Evolutionary conservation across 495 filamentous ascomycete genomes (phyloP).

Genomic region (Neurospora sp.): DNA sequence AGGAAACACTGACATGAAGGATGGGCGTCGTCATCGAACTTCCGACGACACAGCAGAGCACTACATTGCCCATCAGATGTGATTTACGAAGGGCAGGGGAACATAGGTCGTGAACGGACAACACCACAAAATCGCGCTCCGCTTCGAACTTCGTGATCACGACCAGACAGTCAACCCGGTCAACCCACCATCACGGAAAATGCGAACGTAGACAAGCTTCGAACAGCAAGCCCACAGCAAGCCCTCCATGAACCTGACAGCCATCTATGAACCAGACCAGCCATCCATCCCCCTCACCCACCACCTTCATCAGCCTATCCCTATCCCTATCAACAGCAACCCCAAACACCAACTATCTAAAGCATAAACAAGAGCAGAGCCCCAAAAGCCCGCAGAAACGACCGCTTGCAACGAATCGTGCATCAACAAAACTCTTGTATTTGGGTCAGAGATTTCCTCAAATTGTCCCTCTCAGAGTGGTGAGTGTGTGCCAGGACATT

Average conservation of each 20-base stretch:
- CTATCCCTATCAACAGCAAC: no score
- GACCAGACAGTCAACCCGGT: background rate
- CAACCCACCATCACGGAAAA: background rate
- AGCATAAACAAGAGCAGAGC: background rate
- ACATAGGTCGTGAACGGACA: background rate
- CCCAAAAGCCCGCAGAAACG: background rate
- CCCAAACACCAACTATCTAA: background rate
- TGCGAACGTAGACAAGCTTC: background rate
- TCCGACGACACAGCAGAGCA: background rate
- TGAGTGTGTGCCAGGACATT: conserved; percentile 45
- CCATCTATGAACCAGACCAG: no score
- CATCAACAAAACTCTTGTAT: conserved; percentile 29
- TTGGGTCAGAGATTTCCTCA: conserved; percentile 41
- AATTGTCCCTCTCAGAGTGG: conserved; percentile 47
- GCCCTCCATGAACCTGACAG: no score
- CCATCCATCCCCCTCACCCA: no score
- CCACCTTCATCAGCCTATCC: no score
- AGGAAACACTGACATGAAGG: background rate
- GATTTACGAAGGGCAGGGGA: background rate
- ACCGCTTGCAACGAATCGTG: conserved; percentile 9
- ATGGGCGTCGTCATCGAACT: background rate
- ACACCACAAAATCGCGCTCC: background rate
- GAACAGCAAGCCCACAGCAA: background rate
- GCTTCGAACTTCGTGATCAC: background rate
- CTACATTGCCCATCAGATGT: background rate